Base-by-base conservation (phyloP, 768 basidiomycete genomes). In the Boletus subparvulus region DNA sequence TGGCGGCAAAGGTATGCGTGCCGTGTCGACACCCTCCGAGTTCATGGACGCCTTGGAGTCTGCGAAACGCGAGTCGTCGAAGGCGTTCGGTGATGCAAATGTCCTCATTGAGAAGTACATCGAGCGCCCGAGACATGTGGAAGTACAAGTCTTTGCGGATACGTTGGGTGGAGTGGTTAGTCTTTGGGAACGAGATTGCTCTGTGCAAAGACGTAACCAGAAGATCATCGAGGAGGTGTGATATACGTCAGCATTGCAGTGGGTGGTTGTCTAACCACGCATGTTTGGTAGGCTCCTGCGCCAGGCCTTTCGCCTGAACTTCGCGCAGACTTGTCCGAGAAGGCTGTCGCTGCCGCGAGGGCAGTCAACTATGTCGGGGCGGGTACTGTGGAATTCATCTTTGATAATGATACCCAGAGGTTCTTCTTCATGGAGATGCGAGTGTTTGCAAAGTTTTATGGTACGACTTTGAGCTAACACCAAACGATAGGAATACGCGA, bases 351-450 rank as follows among this genome's bases (percentile, higher is more conserved):
- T 46, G 94, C 95, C n/a, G 94, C 94, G 6, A 85, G 81, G 67
- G 94, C 95, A 4, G 94, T 98, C 46, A 80, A 87, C 56, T 98
- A 98, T 66, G 86, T 92, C 33, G 93, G 93, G 33, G 93, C 93
- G 11, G 92, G 92, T 5, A 94, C 92, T 0, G 91, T 95, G n/a
- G 94, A 98, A 69, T 97, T 98, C 65, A 96, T 98, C 61, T 93
- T 96, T 61, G 94, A 98, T 69, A 94, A 92, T 59, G 88, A 94
- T 68, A 90, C 89, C 9, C 74, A 83, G 54, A 79, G 84, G 56
- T 96, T 96, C 71, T 97, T 87, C 66, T 97, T 97, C 69, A 95
- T 95, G 94, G 94, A 97, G 73, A 96, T 96, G 92, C 87, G 62
- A 50, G 87, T 66, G 26, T 24, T 45, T 12, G 13, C 12, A 13